These are phyloP conservation scores for Ascochyta fabae DNA, from an alignment of 2,329 filamentous ascomycete species.

Conservation along the genomic window DNA sequence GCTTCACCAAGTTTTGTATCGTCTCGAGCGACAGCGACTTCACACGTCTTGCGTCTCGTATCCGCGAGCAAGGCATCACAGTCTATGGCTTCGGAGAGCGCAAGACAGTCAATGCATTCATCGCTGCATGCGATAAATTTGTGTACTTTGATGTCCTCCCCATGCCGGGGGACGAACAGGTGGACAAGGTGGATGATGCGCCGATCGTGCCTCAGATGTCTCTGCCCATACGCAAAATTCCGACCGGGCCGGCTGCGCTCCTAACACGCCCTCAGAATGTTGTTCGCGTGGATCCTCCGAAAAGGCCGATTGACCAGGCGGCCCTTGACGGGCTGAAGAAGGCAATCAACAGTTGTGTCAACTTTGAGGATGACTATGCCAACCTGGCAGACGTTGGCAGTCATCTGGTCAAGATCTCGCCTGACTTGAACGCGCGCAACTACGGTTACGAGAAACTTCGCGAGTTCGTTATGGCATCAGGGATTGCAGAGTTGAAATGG, in stretches of 20 bases:
- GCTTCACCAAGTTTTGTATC: conserved; percentile 42
- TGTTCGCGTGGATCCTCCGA: background rate
- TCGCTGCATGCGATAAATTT: conserved; percentile 39
- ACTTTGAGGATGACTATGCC: conserved; percentile 28
- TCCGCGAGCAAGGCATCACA: conserved; percentile 43
- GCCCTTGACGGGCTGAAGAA: conserved; percentile 18
- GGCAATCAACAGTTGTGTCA: conserved; percentile 10
- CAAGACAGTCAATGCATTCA: conserved; percentile 33
- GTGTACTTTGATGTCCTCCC: conserved; percentile 23
- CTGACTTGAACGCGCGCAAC: conserved; percentile 35
- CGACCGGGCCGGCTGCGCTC: background rate
- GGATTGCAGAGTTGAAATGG: conserved; percentile 18
- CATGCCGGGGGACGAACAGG: background rate
- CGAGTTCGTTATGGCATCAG: conserved; percentile 18
- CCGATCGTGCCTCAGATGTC: background rate
- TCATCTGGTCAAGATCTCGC: conserved; percentile 28
- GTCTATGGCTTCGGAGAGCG: conserved; percentile 45
- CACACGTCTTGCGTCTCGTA: conserved; percentile 42
- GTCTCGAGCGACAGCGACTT: conserved; percentile 48
- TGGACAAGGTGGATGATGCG: background rate
- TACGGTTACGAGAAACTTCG: conserved; percentile 30
- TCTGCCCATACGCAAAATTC: background rate
- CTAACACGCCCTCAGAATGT: background rate
- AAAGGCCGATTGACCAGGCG: conserved; percentile 19
- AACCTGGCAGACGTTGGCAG: conserved; percentile 34